Evolutionary conservation across 352 stramenopile species (phyloP).

Genomic region (Phytophthora pinifolia): DNA sequence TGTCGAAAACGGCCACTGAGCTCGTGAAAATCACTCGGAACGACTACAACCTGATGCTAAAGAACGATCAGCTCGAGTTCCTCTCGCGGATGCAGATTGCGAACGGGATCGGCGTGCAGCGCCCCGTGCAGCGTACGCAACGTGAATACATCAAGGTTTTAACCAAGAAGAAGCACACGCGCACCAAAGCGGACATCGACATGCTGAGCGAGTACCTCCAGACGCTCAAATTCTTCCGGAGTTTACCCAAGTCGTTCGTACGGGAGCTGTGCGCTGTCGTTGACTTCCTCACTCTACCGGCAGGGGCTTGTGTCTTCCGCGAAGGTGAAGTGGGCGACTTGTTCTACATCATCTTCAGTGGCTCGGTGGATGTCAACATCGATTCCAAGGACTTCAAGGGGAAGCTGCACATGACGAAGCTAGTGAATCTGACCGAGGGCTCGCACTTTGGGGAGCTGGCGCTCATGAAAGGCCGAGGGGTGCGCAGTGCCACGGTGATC

Average conservation of each 20-base stretch:
- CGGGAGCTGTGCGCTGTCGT: constrained; percentile 70
- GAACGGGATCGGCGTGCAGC: constrained; percentile 29
- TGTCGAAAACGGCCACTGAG: constrained; percentile 53
- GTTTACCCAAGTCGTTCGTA: constrained; percentile 57
- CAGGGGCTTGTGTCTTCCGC: constrained; percentile 50
- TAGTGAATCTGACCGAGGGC: constrained; percentile 71
- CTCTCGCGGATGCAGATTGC: constrained; percentile 62
- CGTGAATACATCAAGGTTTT: constrained; percentile 62
- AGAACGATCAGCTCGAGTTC: constrained; percentile 72
- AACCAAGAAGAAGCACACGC: constrained; percentile 46
- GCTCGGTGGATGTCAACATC: constrained; percentile 70
- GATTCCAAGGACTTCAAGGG: constrained; percentile 53
- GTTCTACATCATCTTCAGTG: constrained; percentile 81
- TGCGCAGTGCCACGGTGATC: constrained; percentile 69
- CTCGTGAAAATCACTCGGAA: constrained; percentile 65
- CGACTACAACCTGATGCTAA: constrained; percentile 78
- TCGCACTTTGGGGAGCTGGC: constrained; percentile 71
- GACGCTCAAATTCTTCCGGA: constrained; percentile 79
- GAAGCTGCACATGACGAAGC: constrained; percentile 58
- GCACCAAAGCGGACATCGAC: constrained; percentile 54
- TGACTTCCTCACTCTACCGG: constrained; percentile 45
- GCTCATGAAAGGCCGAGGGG: constrained; percentile 72
- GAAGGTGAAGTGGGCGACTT: constrained; percentile 71
- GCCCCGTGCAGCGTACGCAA: constrained; percentile 30
- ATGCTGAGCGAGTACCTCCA: constrained; percentile 72